These are phyloP conservation scores for Pezicula radicicola DNA, from an alignment of 2,329 filamentous ascomycete genomes.

Conservation along the genomic window DNA sequence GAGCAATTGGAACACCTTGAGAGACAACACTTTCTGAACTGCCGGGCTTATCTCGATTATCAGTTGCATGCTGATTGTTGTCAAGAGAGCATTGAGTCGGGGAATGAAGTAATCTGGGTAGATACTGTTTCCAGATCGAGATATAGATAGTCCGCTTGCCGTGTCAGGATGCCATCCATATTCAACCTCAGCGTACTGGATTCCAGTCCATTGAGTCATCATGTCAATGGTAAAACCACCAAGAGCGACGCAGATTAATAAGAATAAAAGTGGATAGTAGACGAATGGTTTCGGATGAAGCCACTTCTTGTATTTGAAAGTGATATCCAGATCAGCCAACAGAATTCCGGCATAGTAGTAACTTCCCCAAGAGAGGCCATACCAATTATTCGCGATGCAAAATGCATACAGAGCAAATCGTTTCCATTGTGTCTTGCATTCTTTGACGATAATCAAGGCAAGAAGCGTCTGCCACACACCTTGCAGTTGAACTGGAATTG, in stretches of 20 bases:
- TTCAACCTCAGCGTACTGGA: slow-evolving; percentile 29
- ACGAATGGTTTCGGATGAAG: slow-evolving; percentile 29
- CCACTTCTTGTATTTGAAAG: slow-evolving; percentile 38
- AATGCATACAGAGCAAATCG: slow-evolving; percentile 41
- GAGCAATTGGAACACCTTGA: slow-evolving; percentile 34
- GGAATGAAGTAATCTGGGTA: slow-evolving; percentile 42
- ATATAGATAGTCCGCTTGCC: slow-evolving; percentile 32
- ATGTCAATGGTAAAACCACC: slow-evolving; percentile 22
- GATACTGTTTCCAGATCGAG: slow-evolving; percentile 28
- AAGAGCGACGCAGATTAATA: slow-evolving; percentile 25
- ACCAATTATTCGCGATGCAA: slow-evolving; percentile 42
- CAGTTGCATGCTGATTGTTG: slow-evolving; percentile 31
- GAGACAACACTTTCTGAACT: slow-evolving; percentile 38
- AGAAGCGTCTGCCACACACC: slow-evolving; percentile 41
- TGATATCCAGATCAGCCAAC: slow-evolving; percentile 43
- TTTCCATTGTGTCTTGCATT: slow-evolving; percentile 43
- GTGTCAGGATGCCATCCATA: slow-evolving; percentile 40
- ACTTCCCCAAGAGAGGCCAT: slow-evolving; percentile 41
- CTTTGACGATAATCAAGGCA: slow-evolving; percentile 38
- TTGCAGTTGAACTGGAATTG: slow-evolving; percentile 45
- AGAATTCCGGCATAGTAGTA: slow-evolving; percentile 42
- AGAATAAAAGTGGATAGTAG: slow-evolving; percentile 34
- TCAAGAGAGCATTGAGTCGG: slow-evolving; percentile 39
- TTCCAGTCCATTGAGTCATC: slow-evolving; percentile 10
- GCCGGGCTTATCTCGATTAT: slow-evolving; percentile 32